Percentiles rank a stretch among this genome's conserved stretches.
Conservation (phyloP, 306 rosid genomes). For the Trichosanthes cucumerina region DNA sequence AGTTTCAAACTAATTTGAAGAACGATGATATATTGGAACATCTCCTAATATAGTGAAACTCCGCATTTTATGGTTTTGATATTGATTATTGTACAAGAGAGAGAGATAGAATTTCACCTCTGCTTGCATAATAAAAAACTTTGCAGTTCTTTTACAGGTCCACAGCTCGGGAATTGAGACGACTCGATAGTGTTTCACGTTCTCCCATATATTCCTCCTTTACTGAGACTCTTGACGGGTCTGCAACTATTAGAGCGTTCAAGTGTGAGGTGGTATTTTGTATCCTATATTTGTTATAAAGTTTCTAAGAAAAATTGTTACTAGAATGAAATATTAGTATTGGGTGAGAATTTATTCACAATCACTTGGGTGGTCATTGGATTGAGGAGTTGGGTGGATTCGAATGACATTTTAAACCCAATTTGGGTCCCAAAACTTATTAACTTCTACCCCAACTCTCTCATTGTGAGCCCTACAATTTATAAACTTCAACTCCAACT, state of each 20-base stretch:
- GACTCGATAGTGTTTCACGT: conserved; percentile 91
- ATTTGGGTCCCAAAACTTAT: too few relatives aligned
- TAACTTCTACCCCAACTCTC: too few relatives aligned
- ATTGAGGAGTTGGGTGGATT: too few relatives aligned
- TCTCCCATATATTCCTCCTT: conserved; percentile 95
- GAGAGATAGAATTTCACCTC: neutral
- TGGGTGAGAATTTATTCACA: neutral
- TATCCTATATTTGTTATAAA: neutral
- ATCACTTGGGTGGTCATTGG: too few relatives aligned
- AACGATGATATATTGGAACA: neutral
- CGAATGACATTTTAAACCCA: too few relatives aligned
- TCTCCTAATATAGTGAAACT: neutral
- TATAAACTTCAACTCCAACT: too few relatives aligned
- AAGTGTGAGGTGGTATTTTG: conserved; percentile 55
- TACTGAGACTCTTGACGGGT: conserved; percentile 87
- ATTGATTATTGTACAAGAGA: neutral
- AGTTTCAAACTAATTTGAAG: neutral
- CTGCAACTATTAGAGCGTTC: conserved; percentile 80
- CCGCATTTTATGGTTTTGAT: neutral
- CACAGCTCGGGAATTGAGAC: conserved; percentile 84
- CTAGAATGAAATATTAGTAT: neutral
- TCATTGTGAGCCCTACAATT: too few relatives aligned
- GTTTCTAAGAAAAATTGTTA: neutral
- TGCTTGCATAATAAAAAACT: conserved; percentile 10
- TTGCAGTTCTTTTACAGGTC: conserved; percentile 87